These are phyloP conservation scores for Geranium incanum DNA, from an alignment of 441 rosid species.

Conservation along the genomic window DNA sequence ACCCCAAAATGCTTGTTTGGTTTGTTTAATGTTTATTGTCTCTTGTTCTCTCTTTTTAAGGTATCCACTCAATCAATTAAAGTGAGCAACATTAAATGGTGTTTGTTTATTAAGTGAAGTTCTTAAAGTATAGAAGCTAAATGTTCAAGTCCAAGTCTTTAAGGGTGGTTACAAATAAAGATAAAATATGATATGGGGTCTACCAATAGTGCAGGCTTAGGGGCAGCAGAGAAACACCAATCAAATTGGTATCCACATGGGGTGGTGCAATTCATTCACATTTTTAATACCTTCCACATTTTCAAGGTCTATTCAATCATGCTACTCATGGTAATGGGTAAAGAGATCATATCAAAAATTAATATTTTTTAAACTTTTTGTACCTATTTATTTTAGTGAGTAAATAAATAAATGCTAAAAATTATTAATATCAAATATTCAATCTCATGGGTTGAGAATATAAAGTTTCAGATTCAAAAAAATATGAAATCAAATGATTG, in stretches of 20 bases:
- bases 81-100: constrained; percentile 16
- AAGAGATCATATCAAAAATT: too few species aligned
- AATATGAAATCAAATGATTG: too few species aligned
- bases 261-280: constrained; percentile 18
- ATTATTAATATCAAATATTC: too few species aligned
- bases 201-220: constrained; percentile 5
- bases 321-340: too few species aligned
- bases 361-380: too few species aligned
- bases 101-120: neutral
- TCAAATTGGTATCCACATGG: constrained; percentile 46
- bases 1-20: constrained; percentile 17
- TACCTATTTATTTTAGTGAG: too few species aligned
- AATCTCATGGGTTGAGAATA: too few species aligned
- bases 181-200: neutral
- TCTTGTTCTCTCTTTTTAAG: neutral
- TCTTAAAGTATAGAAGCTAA: neutral
- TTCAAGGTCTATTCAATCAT: too few species aligned
- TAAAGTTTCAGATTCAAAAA: too few species aligned
- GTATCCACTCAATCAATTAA: constrained; percentile 15
- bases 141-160: neutral
- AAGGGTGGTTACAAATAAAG: neutral
- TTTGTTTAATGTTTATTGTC: constrained; percentile 14
- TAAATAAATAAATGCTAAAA: too few species aligned
- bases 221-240: constrained; percentile 32
- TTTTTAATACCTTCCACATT: neutral